Evolutionary conservation across 1,284 basidiomycete genomes (phyloP).

Genomic region (Moniliophthora roreri): DNA sequence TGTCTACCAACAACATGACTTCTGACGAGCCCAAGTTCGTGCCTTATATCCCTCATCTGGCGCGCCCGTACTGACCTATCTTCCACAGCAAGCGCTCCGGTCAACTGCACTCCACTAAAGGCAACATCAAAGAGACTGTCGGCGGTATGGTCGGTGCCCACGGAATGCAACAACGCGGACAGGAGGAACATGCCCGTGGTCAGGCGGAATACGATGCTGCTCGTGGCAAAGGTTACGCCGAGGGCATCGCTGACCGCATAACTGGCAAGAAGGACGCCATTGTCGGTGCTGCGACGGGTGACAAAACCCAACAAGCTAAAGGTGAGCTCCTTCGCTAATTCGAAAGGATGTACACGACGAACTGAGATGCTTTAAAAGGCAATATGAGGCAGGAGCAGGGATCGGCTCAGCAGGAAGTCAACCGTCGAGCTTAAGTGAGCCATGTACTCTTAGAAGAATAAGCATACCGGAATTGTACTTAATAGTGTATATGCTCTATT

Average conservation of each 20-base stretch:
- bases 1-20: conserved; percentile 6
- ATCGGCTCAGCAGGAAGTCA: conserved; percentile 13
- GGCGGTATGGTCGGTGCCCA: conserved; percentile 36
- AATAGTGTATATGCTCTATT: too few species aligned
- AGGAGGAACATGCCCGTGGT: conserved; percentile 62
- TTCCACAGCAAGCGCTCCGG: conserved; percentile 49
- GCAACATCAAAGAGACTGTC: conserved; percentile 57
- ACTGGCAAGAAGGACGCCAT: conserved; percentile 67
- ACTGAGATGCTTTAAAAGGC: conserved; percentile 30
- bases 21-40: conserved; percentile 20
- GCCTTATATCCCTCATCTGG: neutral
- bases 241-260: conserved; percentile 57
- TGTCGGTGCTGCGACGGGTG: conserved; percentile 64
- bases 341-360: accelerated
- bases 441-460: too few species aligned
- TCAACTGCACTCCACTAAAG: conserved; percentile 54
- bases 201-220: conserved; percentile 61
- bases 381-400: conserved; percentile 31
- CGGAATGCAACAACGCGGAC: conserved; percentile 53
- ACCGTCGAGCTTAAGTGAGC: neutral
- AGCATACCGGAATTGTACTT: too few species aligned
- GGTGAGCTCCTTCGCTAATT: conserved; percentile 37
- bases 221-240: conserved; percentile 52
- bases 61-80: too few species aligned
- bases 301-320: conserved; percentile 56